phyloP scores from a whole-genome alignment of 2,329 filamentous ascomycete genomes.

The Claviceps sp. region DNA sequence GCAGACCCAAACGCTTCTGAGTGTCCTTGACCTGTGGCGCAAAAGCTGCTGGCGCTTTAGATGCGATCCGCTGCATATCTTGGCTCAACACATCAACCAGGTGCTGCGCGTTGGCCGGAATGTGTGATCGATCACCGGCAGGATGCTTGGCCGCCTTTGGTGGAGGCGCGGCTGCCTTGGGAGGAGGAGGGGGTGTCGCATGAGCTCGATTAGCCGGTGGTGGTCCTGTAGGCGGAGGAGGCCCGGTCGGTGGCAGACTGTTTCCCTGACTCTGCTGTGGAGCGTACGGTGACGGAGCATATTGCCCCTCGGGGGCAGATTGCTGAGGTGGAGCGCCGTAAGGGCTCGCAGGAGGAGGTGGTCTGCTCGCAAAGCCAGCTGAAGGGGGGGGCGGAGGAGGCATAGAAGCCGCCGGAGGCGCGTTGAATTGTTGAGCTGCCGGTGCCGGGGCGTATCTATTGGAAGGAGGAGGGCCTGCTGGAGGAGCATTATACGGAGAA shows the following conservation, averaged over 20 bases:
- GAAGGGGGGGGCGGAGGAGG: slow-evolving; percentile 26
- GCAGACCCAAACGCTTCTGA: slow-evolving; percentile 77
- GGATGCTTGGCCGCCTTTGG: slow-evolving; percentile 54
- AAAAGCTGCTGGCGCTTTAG: slow-evolving; percentile 75
- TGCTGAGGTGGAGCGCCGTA: slow-evolving; percentile 35
- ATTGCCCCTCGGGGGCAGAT: slow-evolving; percentile 22
- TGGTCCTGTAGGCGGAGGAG: slow-evolving; percentile 25
- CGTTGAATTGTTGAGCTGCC: slow-evolving; percentile 36
- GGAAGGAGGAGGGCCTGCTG: slow-evolving; percentile 52
- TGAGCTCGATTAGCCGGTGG: slow-evolving; percentile 20
- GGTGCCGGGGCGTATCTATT: slow-evolving; percentile 65
- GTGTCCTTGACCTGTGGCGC: slow-evolving; percentile 84
- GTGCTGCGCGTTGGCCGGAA: slow-evolving; percentile 60
- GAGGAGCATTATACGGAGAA: slow-evolving; percentile 78
- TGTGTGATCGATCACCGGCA: slow-evolving; percentile 79
- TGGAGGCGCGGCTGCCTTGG: slow-evolving; percentile 35
- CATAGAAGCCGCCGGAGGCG: slow-evolving; percentile 24
- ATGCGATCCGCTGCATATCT: slow-evolving; percentile 81
- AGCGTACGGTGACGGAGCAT: slow-evolving; percentile 19
- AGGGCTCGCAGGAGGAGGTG: slow-evolving; percentile 28
- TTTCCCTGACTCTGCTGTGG: slow-evolving; percentile 30
- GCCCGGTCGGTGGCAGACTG: slow-evolving; percentile 20
- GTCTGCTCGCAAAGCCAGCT: slow-evolving; percentile 23
- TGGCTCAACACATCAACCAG: slow-evolving; percentile 69
- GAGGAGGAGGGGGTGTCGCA: slow-evolving; percentile 33